These are phyloP conservation scores for Teratosphaeria destructans DNA, from an alignment of 2,329 filamentous ascomycete genomes.

Conservation along the genomic window DNA sequence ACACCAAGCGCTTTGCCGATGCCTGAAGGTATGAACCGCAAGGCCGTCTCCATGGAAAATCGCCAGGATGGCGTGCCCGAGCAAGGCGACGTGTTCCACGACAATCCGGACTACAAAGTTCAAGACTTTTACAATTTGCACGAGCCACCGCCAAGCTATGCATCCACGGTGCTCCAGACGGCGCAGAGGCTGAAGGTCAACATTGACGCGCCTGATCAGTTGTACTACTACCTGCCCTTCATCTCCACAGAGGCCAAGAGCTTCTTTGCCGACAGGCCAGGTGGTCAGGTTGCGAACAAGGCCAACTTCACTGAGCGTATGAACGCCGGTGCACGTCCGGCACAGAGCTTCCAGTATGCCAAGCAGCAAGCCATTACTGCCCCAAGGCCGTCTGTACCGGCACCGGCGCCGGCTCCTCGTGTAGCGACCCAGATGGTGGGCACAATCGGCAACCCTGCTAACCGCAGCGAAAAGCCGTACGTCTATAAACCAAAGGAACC, in stretches of 20 bases:
- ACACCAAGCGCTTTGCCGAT: slow-evolving; percentile 63
- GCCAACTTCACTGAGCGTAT: slow-evolving; percentile 65
- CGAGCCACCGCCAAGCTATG: slow-evolving; percentile 31
- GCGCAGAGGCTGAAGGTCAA: slow-evolving; percentile 57
- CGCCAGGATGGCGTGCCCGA: slow-evolving; percentile 40
- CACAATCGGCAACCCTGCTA: slow-evolving; percentile 1
- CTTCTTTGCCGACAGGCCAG: slow-evolving; percentile 76
- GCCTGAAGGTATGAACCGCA: slow-evolving; percentile 45
- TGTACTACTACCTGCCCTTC: slow-evolving; percentile 83
- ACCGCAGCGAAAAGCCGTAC: slow-evolving; percentile 23
- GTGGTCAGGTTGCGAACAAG: slow-evolving; percentile 53
- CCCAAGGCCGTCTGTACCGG: slow-evolving; percentile 3
- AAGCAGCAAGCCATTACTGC: background rate
- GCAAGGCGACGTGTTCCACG: slow-evolving; percentile 38
- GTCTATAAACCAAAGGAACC: slow-evolving; percentile 29
- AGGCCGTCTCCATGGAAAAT: slow-evolving; percentile 35
- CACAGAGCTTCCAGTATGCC: background rate
- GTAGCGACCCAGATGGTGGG: slow-evolving; percentile 2
- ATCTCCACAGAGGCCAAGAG: slow-evolving; percentile 82
- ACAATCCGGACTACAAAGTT: slow-evolving; percentile 38
- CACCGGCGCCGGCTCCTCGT: background rate
- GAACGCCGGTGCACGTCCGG: slow-evolving; percentile 19
- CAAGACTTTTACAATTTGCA: slow-evolving; percentile 59
- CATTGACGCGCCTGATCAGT: slow-evolving; percentile 58
- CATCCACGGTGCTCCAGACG: slow-evolving; percentile 24